Base-by-base conservation (phyloP, 306 rosid species). In the Vigna angularis region DNA sequence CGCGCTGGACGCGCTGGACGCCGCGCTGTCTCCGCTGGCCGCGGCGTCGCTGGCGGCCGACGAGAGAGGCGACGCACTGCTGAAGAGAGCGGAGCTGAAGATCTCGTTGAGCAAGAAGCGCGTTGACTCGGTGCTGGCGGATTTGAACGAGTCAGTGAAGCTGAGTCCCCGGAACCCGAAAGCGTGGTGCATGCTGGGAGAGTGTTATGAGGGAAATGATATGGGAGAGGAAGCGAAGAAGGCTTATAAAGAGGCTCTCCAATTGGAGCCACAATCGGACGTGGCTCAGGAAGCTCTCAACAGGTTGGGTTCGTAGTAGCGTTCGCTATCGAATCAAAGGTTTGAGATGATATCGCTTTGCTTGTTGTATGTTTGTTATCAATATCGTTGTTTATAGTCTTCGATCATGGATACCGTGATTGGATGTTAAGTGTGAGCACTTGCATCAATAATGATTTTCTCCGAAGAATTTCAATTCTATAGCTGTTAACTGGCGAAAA, bases 11-110 rank as follows among this genome's bases (percentile, higher is more conserved):
- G 83, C 98, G 16, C 66, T 92, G 15, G 94, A 92, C 50, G 74
- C 84, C 20, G 96, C 98, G 30, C 83, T 94, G 26, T 94, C 98
- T 2, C 97, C 97, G 3, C 88, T 92, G 42, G 85, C 90, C 16
- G 82, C 65, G 2, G 75, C 75, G 50, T 92, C 97, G 11, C 88
- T 94, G 63, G 85, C 51, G 18, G 77, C 63, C 3, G 75, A 4
- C 6, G 98, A 92, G 83, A 81, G 84, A 34, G 97, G 96, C 22
- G 97, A 94, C 32, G 97, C 98, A 85, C 82, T 92, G 7, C 79
- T 68, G 45, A 92, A 88, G 91, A 53, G 97, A 64, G 98, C 96
- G 3, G 89, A 92, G 96, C 47, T 94, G 82, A 92, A 83, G 56
- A 80, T 89, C 73, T 85, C 88, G 6, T 57, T 78, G 86, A 83